These are phyloP conservation scores for Flaveria ramosissima DNA, from an alignment of 129 eudicot species.

Conservation along the genomic window DNA sequence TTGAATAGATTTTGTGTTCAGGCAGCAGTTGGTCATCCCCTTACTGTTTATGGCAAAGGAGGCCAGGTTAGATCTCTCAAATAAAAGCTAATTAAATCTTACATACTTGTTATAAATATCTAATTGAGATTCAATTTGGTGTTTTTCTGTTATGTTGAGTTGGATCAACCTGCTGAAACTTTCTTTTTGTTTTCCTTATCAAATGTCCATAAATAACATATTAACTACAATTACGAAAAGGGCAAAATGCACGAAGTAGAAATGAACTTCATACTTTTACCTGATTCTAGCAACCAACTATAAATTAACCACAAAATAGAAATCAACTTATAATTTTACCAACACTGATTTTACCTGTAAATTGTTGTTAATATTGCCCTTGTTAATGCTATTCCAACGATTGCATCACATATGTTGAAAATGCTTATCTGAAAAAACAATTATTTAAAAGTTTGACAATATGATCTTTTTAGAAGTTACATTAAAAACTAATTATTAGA, in stretches of 20 bases:
- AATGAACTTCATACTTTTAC: neutral
- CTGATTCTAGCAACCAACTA: neutral
- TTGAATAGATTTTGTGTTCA: constrained; percentile 95
- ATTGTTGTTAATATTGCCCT: neutral
- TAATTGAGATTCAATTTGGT: neutral
- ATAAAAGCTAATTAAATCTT: constrained; percentile 6
- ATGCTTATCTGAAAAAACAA: neutral
- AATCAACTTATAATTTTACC: neutral
- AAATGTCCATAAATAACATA: neutral
- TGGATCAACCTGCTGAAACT: neutral
- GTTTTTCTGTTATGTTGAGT: constrained; percentile 1
- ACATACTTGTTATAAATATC: constrained; percentile 13
- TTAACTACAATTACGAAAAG: neutral
- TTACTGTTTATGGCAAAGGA: constrained; percentile 98
- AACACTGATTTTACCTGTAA: neutral
- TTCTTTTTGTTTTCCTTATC: neutral
- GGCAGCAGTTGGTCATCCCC: constrained; percentile 99
- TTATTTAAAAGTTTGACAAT: neutral
- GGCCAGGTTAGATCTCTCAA: constrained; percentile 68
- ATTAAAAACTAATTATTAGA: neutral
- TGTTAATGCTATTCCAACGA: neutral
- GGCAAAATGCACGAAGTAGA: neutral
- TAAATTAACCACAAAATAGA: neutral
- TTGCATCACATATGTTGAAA: neutral
- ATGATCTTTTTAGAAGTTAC: neutral